phyloP scores from a whole-genome alignment of 257 asterid genomes.

The Dorcoceras hygrometricum region DNA sequence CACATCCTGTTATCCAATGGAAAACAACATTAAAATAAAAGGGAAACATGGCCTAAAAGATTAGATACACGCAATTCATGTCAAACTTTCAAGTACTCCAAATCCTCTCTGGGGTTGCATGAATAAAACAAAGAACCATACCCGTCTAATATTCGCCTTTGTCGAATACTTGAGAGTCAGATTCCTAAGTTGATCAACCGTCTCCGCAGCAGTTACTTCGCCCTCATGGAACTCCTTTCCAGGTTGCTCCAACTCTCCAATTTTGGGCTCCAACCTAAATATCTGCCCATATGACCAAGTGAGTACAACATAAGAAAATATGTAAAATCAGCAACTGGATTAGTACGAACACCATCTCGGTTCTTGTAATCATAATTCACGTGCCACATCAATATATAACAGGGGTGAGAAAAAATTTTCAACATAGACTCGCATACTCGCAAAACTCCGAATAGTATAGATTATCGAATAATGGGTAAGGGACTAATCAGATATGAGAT shows the following conservation, averaged over 20 bases:
- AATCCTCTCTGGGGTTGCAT: neutral
- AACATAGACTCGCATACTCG: no score
- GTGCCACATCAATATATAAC: neutral
- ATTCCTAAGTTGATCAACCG: conserved; percentile 24
- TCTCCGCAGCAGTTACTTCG: conserved; percentile 43
- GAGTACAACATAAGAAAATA: neutral
- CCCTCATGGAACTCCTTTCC: conserved; percentile 35
- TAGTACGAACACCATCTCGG: neutral
- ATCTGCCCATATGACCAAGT: conserved; percentile 39
- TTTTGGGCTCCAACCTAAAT: conserved; percentile 65
- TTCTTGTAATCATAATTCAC: neutral
- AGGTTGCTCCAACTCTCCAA: conserved; percentile 34
- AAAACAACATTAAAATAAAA: no score
- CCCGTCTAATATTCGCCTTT: conserved; percentile 50
- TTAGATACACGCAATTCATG: neutral
- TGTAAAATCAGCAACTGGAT: neutral
- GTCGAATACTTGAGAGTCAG: conserved; percentile 36
- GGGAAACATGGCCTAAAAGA: neutral
- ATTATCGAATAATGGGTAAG: neutral
- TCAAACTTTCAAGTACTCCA: neutral
- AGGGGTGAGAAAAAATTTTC: neutral
- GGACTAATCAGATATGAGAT: no score
- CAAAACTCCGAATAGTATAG: no score
- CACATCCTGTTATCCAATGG: conserved; percentile 38
- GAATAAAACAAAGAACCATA: conserved; percentile 17